Percentiles rank a stretch among this genome's conserved stretches.
phyloP scores from a whole-genome alignment of 1,284 basidiomycete species.

The Acaromyces ingoldii region DNA sequence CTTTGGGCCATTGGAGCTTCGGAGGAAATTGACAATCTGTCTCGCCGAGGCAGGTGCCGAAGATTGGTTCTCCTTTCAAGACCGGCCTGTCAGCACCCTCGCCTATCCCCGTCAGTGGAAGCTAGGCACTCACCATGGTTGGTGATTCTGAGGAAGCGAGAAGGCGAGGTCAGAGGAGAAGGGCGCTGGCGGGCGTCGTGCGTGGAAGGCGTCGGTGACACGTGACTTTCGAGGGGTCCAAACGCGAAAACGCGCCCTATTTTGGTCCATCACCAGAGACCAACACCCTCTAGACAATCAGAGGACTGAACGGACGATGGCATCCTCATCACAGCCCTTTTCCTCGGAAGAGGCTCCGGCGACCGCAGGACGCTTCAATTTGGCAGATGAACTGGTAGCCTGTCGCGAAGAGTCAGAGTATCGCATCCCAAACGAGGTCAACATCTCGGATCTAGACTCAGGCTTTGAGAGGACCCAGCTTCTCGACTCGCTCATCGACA shows the following conservation, averaged over 20 bases:
- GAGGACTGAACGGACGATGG: neutral
- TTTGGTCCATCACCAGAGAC: neutral
- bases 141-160: no score
- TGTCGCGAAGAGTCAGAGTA: neutral
- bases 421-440: conserved; percentile 1
- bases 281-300: neutral
- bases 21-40: conserved; percentile 44
- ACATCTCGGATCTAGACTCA: neutral
- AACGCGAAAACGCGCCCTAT: neutral
- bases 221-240: neutral
- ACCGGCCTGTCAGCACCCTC: conserved; percentile 2
- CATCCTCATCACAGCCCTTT: neutral
- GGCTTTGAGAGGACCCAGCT: no score
- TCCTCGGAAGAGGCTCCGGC: neutral
- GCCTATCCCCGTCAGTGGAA: neutral
- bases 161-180: no score
- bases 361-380: neutral
- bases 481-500: conserved; percentile 4
- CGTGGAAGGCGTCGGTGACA: neutral
- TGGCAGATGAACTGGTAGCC: conserved; percentile 1
- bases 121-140: conserved; percentile 10
- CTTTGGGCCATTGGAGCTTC: conserved; percentile 69
- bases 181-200: no score
- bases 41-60: conserved; percentile 33
- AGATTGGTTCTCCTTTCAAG: conserved; percentile 43